Evolutionary conservation across 2,329 filamentous ascomycete genomes (phyloP).

Genomic region (Colletotrichum higginsianum): DNA sequence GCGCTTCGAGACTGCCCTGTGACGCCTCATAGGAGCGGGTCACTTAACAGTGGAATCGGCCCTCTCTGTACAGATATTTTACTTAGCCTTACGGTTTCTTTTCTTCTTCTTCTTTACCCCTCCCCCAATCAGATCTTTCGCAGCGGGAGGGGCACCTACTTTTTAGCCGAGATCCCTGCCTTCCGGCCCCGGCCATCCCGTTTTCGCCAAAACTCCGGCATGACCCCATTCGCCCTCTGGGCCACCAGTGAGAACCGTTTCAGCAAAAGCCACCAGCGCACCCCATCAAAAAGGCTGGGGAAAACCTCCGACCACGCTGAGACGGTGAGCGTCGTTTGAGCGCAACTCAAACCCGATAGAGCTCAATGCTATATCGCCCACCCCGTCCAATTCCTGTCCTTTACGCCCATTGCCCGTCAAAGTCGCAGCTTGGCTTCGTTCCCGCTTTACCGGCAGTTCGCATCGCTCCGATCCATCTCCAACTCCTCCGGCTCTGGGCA

Average conservation of each 20-base stretch:
- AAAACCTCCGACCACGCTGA: conserved; percentile 41
- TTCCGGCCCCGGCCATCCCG: conserved; percentile 12
- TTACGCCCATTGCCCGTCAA: neutral
- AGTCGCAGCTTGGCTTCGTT: neutral
- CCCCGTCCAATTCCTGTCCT: neutral
- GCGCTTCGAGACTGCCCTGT: conserved; percentile 36
- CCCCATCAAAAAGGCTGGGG: neutral
- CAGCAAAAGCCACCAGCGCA: neutral
- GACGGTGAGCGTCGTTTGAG: conserved; percentile 41
- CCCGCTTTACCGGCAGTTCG: neutral
- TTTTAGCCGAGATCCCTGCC: conserved; percentile 4
- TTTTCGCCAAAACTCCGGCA: neutral
- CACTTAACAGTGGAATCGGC: neutral
- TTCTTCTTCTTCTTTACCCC: too few relatives aligned
- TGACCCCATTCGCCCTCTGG: neutral
- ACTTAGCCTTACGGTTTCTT: neutral
- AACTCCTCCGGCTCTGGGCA: neutral
- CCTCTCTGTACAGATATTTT: neutral
- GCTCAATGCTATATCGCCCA: conserved; percentile 41
- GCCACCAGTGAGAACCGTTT: neutral
- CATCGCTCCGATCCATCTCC: neutral
- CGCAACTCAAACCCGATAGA: conserved; percentile 40
- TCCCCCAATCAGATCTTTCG: too few relatives aligned
- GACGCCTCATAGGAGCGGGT: conserved; percentile 12
- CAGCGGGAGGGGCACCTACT: neutral